Evolutionary conservation across 108 stramenopile genomes (phyloP).

Genomic region (Aurantiochytrium sp.): DNA sequence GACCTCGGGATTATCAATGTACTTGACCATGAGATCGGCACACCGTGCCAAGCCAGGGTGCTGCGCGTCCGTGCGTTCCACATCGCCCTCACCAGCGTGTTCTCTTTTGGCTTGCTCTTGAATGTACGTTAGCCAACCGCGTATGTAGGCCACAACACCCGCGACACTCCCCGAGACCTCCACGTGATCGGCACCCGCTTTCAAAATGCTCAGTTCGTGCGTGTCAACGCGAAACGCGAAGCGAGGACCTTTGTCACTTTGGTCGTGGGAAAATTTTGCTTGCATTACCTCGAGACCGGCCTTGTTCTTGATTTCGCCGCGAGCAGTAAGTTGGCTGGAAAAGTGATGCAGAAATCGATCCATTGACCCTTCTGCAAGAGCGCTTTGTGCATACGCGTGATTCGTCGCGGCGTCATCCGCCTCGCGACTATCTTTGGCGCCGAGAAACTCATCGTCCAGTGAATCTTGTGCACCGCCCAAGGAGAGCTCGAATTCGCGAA

Average conservation of each 20-base stretch:
- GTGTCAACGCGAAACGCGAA: neutral
- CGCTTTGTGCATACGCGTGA: neutral
- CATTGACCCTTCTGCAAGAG: neutral
- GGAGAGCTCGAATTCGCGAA: neutral
- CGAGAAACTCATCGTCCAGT: neutral
- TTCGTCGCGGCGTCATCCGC: neutral
- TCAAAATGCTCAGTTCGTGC: neutral
- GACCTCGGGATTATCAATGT: slow-evolving; percentile 18
- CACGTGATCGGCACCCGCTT: neutral
- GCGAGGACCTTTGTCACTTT: neutral
- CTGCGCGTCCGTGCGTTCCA: too few relatives aligned
- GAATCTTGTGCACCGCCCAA: neutral
- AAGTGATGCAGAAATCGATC: neutral
- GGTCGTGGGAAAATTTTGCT: neutral
- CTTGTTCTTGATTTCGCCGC: neutral
- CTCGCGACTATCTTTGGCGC: neutral
- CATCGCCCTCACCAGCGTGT: neutral
- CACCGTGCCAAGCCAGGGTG: neutral
- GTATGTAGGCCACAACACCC: neutral
- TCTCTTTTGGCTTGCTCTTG: neutral
- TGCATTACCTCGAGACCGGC: neutral
- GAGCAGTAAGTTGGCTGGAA: neutral
- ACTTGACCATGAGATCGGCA: neutral
- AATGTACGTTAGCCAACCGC: neutral
- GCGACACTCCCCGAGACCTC: neutral